A percentile compares a stretch with the other conserved stretches of the same genome.
Conservation (phyloP, 768 basidiomycete genomes). For the Agaricus bisporus region DNA sequence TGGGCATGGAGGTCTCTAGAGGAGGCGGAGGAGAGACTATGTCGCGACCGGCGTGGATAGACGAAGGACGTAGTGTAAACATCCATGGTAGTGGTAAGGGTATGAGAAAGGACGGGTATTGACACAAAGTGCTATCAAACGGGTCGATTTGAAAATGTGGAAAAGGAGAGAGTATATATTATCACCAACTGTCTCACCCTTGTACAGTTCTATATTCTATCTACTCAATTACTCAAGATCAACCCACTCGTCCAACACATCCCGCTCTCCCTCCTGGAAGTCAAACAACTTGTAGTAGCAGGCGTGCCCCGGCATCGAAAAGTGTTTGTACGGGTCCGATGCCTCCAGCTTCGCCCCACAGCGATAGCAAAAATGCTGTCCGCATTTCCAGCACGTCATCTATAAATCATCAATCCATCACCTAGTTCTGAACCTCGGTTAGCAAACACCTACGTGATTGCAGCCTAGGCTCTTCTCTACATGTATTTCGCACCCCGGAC, state of each 20-base stretch:
- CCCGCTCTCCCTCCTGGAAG: conserved; percentile 22
- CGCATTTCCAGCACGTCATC: conserved; percentile 79
- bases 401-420: conserved; percentile 20
- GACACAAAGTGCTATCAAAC: conserved; percentile 48
- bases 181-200: conserved; percentile 26
- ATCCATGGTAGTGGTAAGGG: conserved; percentile 57
- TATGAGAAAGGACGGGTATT: conserved; percentile 45
- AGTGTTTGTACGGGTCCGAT: conserved; percentile 62
- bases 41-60: conserved; percentile 78
- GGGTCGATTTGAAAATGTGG: conserved; percentile 26
- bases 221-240: conserved; percentile 11
- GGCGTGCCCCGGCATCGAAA: conserved; percentile 40
- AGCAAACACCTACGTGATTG: conserved; percentile 65
- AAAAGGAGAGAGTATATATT: conserved; percentile 22
- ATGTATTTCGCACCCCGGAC: conserved; percentile 66
- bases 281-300: conserved; percentile 73
- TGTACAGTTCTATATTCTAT: conserved; percentile 12
- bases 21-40: conserved; percentile 55
- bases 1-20: conserved; percentile 54
- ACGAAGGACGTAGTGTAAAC: conserved; percentile 94
- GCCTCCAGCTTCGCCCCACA: conserved; percentile 53
- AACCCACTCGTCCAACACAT: conserved; percentile 18
- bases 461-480: conserved; percentile 79
- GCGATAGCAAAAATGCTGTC: conserved; percentile 76
- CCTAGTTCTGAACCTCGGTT: conserved; percentile 3